A percentile compares a stretch with the other conserved stretches of the same genome.
Evolutionary conservation across 176 grass and related monocot genomes (phyloP).

Genomic region (Zizania latifolia): DNA sequence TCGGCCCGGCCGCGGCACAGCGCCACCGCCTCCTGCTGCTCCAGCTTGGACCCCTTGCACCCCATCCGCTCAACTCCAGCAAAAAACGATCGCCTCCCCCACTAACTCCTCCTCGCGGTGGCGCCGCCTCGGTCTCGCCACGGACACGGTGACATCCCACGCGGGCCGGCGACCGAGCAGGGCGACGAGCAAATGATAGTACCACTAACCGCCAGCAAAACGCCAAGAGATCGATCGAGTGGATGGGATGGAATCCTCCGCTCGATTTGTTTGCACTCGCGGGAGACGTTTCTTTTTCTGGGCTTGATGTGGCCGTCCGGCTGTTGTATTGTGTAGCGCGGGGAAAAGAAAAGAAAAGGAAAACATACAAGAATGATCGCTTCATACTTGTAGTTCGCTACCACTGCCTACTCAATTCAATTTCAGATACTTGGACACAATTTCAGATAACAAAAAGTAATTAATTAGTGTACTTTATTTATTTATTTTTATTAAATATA

Average conservation of each 20-base stretch:
- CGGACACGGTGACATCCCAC: neutral
- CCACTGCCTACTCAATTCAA: no score
- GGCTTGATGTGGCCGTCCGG: constrained; percentile 15
- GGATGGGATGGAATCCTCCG: constrained; percentile 43
- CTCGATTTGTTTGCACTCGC: constrained; percentile 41
- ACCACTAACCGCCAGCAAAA: neutral
- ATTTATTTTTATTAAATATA: no score
- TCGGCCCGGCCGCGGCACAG: constrained; percentile 72
- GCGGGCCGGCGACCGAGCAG: neutral
- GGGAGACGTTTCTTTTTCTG: constrained; percentile 8
- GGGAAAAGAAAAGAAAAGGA: neutral
- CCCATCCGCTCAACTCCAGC: constrained; percentile 38
- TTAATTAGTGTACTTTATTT: no score
- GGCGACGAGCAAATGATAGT: neutral
- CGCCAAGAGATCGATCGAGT: neutral
- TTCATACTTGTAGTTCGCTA: neutral
- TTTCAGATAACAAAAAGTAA: no score
- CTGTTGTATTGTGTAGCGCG: neutral
- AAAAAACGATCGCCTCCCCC: neutral
- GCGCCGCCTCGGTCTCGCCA: neutral
- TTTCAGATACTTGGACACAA: no score
- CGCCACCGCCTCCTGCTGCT: constrained; percentile 69
- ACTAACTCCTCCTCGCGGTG: no score
- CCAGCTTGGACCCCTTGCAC: constrained; percentile 85
- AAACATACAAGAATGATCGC: neutral